Base-by-base conservation (phyloP, 805 yeast genomes). In the Alloascoidea africana region DNA sequence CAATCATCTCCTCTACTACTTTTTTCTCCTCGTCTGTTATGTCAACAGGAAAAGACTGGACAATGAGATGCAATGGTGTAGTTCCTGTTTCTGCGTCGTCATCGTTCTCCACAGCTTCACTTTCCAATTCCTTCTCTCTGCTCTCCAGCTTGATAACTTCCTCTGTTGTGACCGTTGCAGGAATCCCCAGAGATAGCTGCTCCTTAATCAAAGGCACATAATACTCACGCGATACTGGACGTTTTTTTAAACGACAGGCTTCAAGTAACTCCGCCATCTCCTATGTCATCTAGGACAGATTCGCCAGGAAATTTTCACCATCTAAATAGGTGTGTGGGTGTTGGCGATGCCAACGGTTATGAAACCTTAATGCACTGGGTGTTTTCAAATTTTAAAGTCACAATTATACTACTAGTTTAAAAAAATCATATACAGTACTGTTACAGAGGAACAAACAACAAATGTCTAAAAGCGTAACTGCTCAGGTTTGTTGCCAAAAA, bases 141-240 rank as follows among this genome's bases (percentile, higher is more conserved):
- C 41, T 34, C 5, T 42, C 14, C 66, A 4, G 8, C 30, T 23
- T 23, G 8, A 8, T n/a, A 23, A 76, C 82, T 50, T 83, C 93
- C 54, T 82, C 91, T 6, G 77, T 53, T 0, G 94, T 83, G 43
- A 83, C 80, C 0, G 94, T 84, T 1, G 93, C 70, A 4, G 94
- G 93, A 11, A 84, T 73, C 2, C 93, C 94, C 17, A 63, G 63
- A 35, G 63, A 59, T 42, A 83, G 56, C 44, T 60, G 69, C 36
- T 47, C 54, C 34, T 59, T 61, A 34, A 84, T 54, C 5, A 62
- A 55, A 0, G 48, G 56, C n/a, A 73, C 37, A 46, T 74, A 70
- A 0, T 40, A 38, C 2, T 54, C 61, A 2, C 50, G 42, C 1
- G 62, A 52, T 15, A 81, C 62, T 2, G 89, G 89, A 18, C 82